These are phyloP conservation scores for Candida sojae DNA, from an alignment of 1,139 yeast species.

Conservation along the genomic window DNA sequence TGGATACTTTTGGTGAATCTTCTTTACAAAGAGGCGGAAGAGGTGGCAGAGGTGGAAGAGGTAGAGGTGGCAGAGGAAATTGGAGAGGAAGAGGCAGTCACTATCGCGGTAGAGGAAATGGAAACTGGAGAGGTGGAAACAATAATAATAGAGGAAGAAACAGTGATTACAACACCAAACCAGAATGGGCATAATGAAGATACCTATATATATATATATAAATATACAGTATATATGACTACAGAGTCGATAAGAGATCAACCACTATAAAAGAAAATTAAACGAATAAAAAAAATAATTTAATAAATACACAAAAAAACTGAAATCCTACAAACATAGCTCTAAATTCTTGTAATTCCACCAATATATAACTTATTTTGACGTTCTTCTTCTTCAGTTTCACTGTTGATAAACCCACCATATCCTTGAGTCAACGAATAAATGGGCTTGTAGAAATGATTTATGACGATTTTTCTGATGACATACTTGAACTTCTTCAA, in stretches of 20 bases:
- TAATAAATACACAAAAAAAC: not conserved
- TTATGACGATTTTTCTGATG: conserved; percentile 23
- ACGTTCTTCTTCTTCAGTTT: conserved; percentile 24
- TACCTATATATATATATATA: too few species aligned
- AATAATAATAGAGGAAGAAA: conserved; percentile 10
- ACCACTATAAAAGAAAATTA: not conserved
- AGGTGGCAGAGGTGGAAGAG: conserved; percentile 33
- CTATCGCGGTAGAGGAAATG: conserved; percentile 16
- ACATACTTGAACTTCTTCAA: conserved; percentile 15
- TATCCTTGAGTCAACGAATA: conserved; percentile 26
- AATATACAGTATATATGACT: too few species aligned
- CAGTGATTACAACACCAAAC: conserved; percentile 31
- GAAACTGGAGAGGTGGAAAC: conserved; percentile 11
- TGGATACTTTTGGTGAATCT: conserved; percentile 70
- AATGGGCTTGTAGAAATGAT: conserved; percentile 31
- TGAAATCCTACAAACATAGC: not conserved
- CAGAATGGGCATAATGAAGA: conserved; percentile 39
- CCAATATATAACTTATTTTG: conserved; percentile 30
- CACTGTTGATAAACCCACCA: conserved; percentile 24
- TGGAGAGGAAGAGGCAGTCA: conserved; percentile 16
- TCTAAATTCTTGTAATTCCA: conserved; percentile 23
- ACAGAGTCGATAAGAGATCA: not conserved
- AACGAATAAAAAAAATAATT: not conserved
- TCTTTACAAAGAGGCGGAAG: conserved; percentile 33
- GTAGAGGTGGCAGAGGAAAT: conserved; percentile 28